Evolutionary conservation across 345 rosid species (phyloP).

Genomic region (Theobroma cacao): DNA sequence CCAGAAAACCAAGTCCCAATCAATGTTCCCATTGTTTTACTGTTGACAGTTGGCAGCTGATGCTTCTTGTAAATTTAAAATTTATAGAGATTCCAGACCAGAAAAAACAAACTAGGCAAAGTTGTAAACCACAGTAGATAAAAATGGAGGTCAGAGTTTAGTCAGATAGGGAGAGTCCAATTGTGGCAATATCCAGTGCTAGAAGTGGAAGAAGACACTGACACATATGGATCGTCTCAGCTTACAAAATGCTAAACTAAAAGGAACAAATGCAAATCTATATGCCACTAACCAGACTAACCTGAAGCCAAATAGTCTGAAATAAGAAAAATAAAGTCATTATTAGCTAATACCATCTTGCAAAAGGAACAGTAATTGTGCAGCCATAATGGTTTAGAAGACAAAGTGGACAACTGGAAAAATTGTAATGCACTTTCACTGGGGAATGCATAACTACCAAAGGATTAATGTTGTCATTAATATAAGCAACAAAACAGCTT

Average conservation of each 20-base stretch:
- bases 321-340: neutral
- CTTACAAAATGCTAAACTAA: neutral
- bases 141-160: neutral
- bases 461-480: neutral
- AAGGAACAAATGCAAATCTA: neutral
- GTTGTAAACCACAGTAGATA: neutral
- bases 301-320: neutral
- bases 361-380: neutral
- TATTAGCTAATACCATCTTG: neutral
- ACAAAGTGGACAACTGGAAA: conserved; percentile 2
- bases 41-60: neutral
- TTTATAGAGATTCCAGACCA: neutral
- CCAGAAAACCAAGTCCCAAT: neutral
- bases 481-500: neutral
- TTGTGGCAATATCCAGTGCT: neutral
- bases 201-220: neutral
- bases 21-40: neutral
- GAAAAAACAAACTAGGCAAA: neutral
- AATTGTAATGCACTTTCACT: neutral
- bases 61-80: neutral
- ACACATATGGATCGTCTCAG: neutral
- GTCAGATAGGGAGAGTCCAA: neutral
- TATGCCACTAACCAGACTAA: conserved; percentile 2
- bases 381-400: conserved; percentile 4
- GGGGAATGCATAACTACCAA: neutral